Percentiles rank a stretch among this genome's conserved stretches.
Conservation (phyloP, 495 filamentous ascomycete species). For the Talaromyces nanjingensis region DNA sequence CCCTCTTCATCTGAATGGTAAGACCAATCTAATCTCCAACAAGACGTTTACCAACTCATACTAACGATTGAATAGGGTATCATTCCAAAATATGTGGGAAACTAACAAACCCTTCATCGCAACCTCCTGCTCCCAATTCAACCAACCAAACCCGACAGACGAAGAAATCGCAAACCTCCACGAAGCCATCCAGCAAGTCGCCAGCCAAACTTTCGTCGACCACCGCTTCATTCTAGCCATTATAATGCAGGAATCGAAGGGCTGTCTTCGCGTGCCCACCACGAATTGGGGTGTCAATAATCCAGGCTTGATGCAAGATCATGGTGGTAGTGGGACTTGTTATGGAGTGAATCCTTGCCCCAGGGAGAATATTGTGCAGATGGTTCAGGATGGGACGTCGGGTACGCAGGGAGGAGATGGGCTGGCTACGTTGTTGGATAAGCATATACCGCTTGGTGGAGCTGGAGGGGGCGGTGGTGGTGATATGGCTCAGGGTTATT, state of each 20-base stretch:
- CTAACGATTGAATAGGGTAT: neutral
- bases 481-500: slow-evolving; percentile 31
- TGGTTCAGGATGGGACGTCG: slow-evolving; percentile 41
- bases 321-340: slow-evolving; percentile 41
- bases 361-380: slow-evolving; percentile 28
- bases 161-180: slow-evolving; percentile 35
- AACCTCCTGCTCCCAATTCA: slow-evolving; percentile 36
- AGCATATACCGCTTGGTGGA: neutral
- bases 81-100: slow-evolving; percentile 8
- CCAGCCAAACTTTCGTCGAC: slow-evolving; percentile 33
- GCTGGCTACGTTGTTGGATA: slow-evolving; percentile 26
- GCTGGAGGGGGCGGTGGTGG: slow-evolving; percentile 14
- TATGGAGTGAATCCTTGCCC: slow-evolving; percentile 41
- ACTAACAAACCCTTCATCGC: slow-evolving; percentile 34
- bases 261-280: slow-evolving; percentile 46
- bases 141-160: slow-evolving; percentile 28
- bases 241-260: slow-evolving; percentile 53
- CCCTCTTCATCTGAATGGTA: slow-evolving; percentile 7
- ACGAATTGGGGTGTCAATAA: slow-evolving; percentile 39
- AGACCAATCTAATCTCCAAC: neutral
- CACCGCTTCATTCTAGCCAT: slow-evolving; percentile 52
- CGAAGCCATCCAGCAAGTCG: slow-evolving; percentile 30
- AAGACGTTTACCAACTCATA: neutral
- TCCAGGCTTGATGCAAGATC: slow-evolving; percentile 49
- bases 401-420: slow-evolving; percentile 37